Evolutionary conservation across 306 rosid genomes (phyloP).

Genomic region (Urtica urens): DNA sequence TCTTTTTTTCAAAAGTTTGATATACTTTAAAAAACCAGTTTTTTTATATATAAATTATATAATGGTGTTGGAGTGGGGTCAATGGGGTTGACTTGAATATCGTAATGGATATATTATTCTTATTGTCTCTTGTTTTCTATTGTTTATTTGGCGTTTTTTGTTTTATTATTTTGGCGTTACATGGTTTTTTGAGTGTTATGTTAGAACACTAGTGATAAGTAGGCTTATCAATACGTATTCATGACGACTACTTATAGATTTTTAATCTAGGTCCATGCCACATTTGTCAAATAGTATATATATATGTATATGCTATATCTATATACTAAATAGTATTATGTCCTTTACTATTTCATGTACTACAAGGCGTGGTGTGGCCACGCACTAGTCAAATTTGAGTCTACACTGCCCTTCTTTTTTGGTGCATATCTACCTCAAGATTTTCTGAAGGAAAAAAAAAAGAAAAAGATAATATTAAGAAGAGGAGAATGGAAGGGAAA

Average conservation of each 20-base stretch:
- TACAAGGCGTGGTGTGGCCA: background rate
- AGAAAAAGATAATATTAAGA: background rate
- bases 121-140: background rate
- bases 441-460: background rate
- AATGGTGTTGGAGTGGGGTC: background rate
- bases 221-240: too few relatives aligned
- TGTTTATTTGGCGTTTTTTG: background rate
- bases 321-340: too few relatives aligned
- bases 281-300: too few relatives aligned
- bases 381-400: constrained; percentile 7
- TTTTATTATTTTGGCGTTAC: background rate
- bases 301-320: too few relatives aligned
- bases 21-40: too few relatives aligned
- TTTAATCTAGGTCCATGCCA: too few relatives aligned
- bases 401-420: constrained; percentile 1
- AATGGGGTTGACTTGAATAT: constrained; percentile 11
- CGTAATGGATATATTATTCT: background rate
- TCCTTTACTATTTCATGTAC: background rate
- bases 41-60: too few relatives aligned
- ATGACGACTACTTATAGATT: too few relatives aligned
- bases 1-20: too few relatives aligned
- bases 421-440: background rate
- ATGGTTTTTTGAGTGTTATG: constrained; percentile 6
- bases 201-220: too few relatives aligned
- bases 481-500: background rate